These are phyloP conservation scores for Benincasa hispida DNA, from an alignment of 306 rosid genomes.

Conservation along the genomic window DNA sequence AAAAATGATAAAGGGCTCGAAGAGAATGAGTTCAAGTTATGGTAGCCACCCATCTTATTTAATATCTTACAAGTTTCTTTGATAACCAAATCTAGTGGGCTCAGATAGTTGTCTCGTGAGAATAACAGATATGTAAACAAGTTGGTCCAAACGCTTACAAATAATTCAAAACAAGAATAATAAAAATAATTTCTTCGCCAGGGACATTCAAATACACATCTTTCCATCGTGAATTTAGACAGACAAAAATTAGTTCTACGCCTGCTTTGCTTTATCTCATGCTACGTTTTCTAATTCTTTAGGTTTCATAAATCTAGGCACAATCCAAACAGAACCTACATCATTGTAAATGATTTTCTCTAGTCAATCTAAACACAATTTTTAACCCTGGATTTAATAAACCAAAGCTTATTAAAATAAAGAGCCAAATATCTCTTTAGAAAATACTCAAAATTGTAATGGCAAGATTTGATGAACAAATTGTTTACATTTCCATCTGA, in stretches of 20 bases:
- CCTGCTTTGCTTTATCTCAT: not conserved
- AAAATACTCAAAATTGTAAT: not conserved
- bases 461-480: not conserved
- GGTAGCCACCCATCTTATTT: no score
- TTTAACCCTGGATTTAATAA: not conserved
- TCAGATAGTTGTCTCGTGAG: no score
- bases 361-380: not conserved
- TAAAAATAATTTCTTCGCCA: not conserved
- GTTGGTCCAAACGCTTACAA: no score
- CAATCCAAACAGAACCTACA: not conserved
- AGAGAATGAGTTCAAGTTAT: no score
- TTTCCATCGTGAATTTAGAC: not conserved
- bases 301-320: not conserved
- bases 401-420: not conserved
- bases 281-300: not conserved
- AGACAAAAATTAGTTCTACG: not conserved
- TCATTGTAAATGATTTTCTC: not conserved
- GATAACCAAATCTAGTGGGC: no score
- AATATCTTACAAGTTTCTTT: no score
- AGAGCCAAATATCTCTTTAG: not conserved
- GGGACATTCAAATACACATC: not conserved
- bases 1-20: no score
- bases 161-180: not conserved
- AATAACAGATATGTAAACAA: no score
- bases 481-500: not conserved